Evolutionary conservation across 768 basidiomycete genomes (phyloP), one percentile per base, ranked within the genome.

Genomic region (Phylloporus rhodoxanthus): DNA sequence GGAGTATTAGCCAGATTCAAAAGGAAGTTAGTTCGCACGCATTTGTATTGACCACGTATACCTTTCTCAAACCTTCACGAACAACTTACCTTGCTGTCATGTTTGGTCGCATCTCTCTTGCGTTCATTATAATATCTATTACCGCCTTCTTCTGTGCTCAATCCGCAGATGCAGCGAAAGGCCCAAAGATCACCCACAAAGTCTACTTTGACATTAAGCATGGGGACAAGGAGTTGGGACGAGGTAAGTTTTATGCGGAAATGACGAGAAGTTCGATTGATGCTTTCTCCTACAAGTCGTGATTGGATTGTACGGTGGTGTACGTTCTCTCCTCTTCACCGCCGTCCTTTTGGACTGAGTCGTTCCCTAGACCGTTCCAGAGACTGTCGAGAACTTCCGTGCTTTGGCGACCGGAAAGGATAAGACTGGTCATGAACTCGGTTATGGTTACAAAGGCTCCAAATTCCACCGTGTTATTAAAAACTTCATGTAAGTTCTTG

Each of bases 361-460:
- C 10, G 40, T 33, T 41, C 34, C 25, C 10, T 50, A 93, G 87
- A 91, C 91, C 41, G 93, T 96, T 40, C 94, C 94, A 47, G 94
- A 94, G 73, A 97, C 94, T 28, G 93, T 76, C 21, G 94, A 93
- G 78, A 98, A 98, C 80, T 98, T 98, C 82, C 86, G 92, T 50
- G 91, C 92, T 42, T 78, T 99, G 57, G 75, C 89, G 11, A 90
- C 91, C 32, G 90, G 94, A 50, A 75, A 82, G 60, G 81, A 78
- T 58, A 90, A 86, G 72, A 76, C 76, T 2, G 66, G 71, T 28
- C 62, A 76, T 47, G 80, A 81, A 15, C 79, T 87, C 42, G 91
- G 85, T 15, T 95, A 77, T 63, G 93, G 94, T 9, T 99, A 92
- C 79, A 87, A 95, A 70, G 93, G 91, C 38, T 93, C 91, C 52